A percentile compares a stretch with the other conserved stretches of the same genome.
These are phyloP conservation scores for Penicillium sp. DNA, from an alignment of 2,329 filamentous ascomycete species.

Conservation along the genomic window DNA sequence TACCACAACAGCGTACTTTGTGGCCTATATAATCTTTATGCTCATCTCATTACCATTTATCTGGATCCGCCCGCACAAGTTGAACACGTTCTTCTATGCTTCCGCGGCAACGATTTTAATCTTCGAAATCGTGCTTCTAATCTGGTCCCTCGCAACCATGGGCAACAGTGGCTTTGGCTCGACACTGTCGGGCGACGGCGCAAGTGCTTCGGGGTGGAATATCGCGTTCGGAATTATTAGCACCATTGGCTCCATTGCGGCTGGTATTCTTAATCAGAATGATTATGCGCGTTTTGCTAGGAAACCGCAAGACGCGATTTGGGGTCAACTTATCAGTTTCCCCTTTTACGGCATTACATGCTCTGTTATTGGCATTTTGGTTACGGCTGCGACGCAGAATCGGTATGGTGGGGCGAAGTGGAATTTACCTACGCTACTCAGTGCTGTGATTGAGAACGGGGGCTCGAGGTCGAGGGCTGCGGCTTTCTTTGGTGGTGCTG, in stretches of 20 bases:
- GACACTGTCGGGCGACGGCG: constrained; percentile 23
- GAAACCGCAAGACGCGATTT: constrained; percentile 22
- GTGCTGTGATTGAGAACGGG: constrained; percentile 22
- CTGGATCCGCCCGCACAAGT: constrained; percentile 47
- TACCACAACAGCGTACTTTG: constrained; percentile 48
- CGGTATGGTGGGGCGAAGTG: constrained; percentile 28
- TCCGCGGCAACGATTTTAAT: constrained; percentile 42
- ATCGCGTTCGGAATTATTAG: constrained; percentile 30
- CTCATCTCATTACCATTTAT: constrained; percentile 47
- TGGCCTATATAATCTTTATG: constrained; percentile 48
- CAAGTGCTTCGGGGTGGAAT: constrained; percentile 18
- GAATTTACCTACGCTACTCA: constrained; percentile 26
- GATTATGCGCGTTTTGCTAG: constrained; percentile 33
- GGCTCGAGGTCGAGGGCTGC: constrained; percentile 24
- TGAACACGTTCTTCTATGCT: constrained; percentile 46
- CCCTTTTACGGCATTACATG: constrained; percentile 22
- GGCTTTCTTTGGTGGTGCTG: constrained; percentile 24
- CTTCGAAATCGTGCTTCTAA: constrained; percentile 45
- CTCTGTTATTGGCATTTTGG: constrained; percentile 29
- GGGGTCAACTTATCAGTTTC: constrained; percentile 25
- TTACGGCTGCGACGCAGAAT: constrained; percentile 30
- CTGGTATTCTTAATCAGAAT: constrained; percentile 33
- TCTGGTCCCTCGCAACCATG: constrained; percentile 49
- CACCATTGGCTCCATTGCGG: constrained; percentile 32
- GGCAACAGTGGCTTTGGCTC: constrained; percentile 41